These are phyloP conservation scores for Vitis rotundifolia DNA, from an alignment of 164 flowering plant species.

Conservation along the genomic window DNA sequence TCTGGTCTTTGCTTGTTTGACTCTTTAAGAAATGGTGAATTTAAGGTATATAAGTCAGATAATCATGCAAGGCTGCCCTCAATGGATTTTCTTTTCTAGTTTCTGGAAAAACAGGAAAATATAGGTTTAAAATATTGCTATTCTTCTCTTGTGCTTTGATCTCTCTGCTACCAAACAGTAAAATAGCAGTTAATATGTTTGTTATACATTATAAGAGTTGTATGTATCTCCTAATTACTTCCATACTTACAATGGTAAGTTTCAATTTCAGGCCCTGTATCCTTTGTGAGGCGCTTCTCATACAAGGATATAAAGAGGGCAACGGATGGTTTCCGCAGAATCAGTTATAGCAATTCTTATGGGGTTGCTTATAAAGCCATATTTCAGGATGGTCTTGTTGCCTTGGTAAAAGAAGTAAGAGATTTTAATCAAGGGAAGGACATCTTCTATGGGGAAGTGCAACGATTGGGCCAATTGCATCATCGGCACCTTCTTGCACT, in stretches of 20 bases:
- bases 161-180: no score
- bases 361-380: conserved; percentile 67
- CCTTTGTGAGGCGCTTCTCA: conserved; percentile 50
- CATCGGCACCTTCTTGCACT: conserved; percentile 79
- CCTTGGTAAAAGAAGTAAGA: conserved; percentile 61
- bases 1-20: no score
- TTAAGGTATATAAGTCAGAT: no score
- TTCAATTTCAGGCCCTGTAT: conserved; percentile 38
- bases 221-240: background rate
- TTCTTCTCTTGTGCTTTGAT: no score
- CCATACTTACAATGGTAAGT: background rate
- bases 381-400: conserved; percentile 57
- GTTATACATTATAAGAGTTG: background rate
- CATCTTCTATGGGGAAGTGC: conserved; percentile 56
- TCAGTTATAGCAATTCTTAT: conserved; percentile 39
- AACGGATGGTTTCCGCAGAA: conserved; percentile 63
- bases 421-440: conserved; percentile 36
- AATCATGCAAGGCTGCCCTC: no score
- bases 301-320: conserved; percentile 77
- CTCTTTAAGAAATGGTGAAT: no score
- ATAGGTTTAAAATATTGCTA: no score
- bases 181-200: no score
- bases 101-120: no score
- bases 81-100: no score
- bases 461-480: conserved; percentile 63